Conservation (phyloP, 2,329 filamentous ascomycete genomes). For the Blumeria hordei region DNA sequence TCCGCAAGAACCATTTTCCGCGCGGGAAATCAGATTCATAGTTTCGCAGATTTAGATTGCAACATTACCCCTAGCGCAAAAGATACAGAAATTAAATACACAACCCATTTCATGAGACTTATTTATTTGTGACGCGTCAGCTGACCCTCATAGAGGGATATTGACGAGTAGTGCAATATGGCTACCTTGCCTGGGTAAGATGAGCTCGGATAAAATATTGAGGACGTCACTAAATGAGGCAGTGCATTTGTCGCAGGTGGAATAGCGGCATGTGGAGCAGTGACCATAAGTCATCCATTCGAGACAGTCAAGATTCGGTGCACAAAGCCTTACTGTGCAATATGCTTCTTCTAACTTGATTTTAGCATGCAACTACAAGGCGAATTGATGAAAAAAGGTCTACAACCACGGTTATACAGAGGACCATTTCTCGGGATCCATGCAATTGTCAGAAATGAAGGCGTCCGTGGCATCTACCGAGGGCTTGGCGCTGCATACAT, state of each 20-base stretch:
- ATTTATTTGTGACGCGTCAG: too few relatives aligned
- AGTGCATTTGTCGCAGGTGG: conserved; percentile 85
- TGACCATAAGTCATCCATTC: conserved; percentile 93
- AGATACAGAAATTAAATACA: too few relatives aligned
- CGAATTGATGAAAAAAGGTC: conserved; percentile 68
- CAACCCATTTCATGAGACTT: too few relatives aligned
- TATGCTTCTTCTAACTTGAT: conserved; percentile 3
- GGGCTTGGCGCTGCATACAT: conserved; percentile 82
- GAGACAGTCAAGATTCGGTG: conserved; percentile 97
- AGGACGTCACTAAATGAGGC: conserved; percentile 6
- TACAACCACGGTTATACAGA: conserved; percentile 69
- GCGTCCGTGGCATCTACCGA: conserved; percentile 60
- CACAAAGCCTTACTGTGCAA: conserved; percentile 9
- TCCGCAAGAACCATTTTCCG: too few relatives aligned
- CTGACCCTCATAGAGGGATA: not conserved
- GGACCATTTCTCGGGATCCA: conserved; percentile 79
- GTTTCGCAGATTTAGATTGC: too few relatives aligned
- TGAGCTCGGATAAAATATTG: not conserved
- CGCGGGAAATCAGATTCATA: too few relatives aligned
- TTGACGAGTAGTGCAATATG: conserved; percentile 18
- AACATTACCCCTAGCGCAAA: too few relatives aligned
- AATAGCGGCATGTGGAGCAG: conserved; percentile 87
- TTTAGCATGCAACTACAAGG: conserved; percentile 79
- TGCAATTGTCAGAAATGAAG: conserved; percentile 81
- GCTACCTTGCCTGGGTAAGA: conserved; percentile 27